phyloP scores from a whole-genome alignment of 176 grass and related monocot genomes.

The Elymus sibiricus region DNA sequence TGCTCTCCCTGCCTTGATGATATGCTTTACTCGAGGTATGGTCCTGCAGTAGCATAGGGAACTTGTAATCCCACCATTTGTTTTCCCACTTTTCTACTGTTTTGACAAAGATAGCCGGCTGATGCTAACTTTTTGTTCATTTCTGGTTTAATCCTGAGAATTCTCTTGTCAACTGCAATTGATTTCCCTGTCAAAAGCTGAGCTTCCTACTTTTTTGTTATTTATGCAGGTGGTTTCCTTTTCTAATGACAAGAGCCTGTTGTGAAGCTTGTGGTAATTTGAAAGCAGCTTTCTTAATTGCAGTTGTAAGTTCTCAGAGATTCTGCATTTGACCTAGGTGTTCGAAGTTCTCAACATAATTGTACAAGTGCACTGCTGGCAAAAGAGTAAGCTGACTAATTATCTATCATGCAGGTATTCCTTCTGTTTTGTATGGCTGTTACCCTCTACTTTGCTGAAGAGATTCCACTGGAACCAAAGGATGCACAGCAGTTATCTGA shows the following conservation, averaged over 20 bases:
- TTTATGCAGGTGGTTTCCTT: conserved; percentile 92
- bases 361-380: not conserved
- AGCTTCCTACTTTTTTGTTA: conserved; percentile 26
- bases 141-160: not conserved
- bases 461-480: conserved; percentile 66
- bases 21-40: not conserved
- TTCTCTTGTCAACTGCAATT: not conserved
- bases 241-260: conserved; percentile 85
- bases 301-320: conserved; percentile 76
- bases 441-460: conserved; percentile 95
- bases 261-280: conserved; percentile 98
- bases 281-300: conserved; percentile 96
- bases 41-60: not conserved
- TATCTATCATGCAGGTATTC: conserved; percentile 68
- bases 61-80: not conserved
- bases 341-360: not conserved
- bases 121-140: not conserved
- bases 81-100: not conserved
- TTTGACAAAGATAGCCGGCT: not conserved
- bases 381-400: conserved; percentile 14
- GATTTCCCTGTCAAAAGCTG: not conserved
- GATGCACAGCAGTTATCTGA: conserved; percentile 54
- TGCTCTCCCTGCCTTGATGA: not conserved
- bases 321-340: conserved; percentile 13
- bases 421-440: conserved; percentile 86